Percentiles rank a stretch among this genome's conserved stretches.
phyloP scores from a whole-genome alignment of 257 asterid species.

The Marsdenia floribunda region DNA sequence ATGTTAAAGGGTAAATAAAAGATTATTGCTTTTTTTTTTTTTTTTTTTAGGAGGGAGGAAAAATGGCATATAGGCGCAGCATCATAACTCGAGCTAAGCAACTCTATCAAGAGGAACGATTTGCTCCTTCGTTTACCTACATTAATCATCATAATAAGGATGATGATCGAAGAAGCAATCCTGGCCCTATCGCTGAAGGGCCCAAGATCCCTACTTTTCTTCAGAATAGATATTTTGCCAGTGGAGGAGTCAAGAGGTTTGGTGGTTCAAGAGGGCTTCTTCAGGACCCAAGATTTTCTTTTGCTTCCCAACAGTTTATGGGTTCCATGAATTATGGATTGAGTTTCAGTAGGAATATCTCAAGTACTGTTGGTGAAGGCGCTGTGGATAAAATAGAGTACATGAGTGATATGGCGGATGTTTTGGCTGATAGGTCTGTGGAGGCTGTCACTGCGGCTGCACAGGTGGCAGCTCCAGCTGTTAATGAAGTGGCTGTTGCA shows the following conservation, averaged over 20 bases:
- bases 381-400: slow-evolving; percentile 47
- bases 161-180: slow-evolving; percentile 25
- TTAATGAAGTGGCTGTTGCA: slow-evolving; percentile 68
- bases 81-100: slow-evolving; percentile 53
- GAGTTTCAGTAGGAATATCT: slow-evolving; percentile 47
- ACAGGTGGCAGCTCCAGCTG: slow-evolving; percentile 50
- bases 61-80: slow-evolving; percentile 75
- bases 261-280: slow-evolving; percentile 26
- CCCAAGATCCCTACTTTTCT: slow-evolving; percentile 25
- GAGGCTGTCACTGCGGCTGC: slow-evolving; percentile 33
- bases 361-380: slow-evolving; percentile 52
- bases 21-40: neutral
- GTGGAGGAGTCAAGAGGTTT: slow-evolving; percentile 23
- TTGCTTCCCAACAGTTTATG: slow-evolving; percentile 12
- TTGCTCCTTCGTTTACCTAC: slow-evolving; percentile 49
- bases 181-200: slow-evolving; percentile 17
- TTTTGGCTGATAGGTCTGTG: slow-evolving; percentile 48
- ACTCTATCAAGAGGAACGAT: slow-evolving; percentile 62
- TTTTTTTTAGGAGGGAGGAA: neutral
- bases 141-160: slow-evolving; percentile 30
- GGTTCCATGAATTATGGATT: slow-evolving; percentile 39
- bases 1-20: neutral
- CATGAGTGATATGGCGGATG: slow-evolving; percentile 51
- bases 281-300: slow-evolving; percentile 32
- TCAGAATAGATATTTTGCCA: slow-evolving; percentile 25